Evolutionary conservation across 768 basidiomycete species (phyloP), one percentile per base, ranked within the genome.

Genomic region (Amanita pallidorosea): DNA sequence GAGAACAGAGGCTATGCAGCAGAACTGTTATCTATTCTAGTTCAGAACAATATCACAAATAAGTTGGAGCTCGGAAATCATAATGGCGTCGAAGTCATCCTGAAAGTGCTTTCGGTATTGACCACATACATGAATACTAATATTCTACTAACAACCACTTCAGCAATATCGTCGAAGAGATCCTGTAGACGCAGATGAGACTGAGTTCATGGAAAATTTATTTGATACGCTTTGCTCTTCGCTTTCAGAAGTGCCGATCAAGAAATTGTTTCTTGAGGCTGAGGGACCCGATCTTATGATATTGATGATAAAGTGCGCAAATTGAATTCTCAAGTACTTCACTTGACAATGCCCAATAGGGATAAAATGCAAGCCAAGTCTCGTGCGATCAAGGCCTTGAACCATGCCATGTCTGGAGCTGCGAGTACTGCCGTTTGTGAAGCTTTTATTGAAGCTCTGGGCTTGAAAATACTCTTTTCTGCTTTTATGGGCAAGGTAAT

Each of bases 201-300:
- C 81, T 4, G 96, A 99, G 64, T 98, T 92, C 66, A 94, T 98
- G 93, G 96, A 98, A 63, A 98, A 99, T 64, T 60, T 91, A 3
- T 98, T 98, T 61, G 89, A 97, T 62, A 66, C 83, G 0, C 66
- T 99, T 20, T 98, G 96, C 62, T 94, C 93, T 0, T 76, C 84
- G 0, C 71, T 98, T 20, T 78, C 72, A 31, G 93, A 95, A 64
- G 72, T 82, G 12, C 71, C 81, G 43, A 80, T 86, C 62, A 98
- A 97, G 66, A 64, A 74, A 15, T 66, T 81, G 3, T 98, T 99
- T 67, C 68, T 92, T n/a, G 79, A 82, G 8, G 84, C 84, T 17
- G 96, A 99, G 65, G 96, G 96, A 2, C 81, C 92, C 12, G 96
- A 99, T 59, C 75, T 99, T 31, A 97, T 98, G 93, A 77, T 96